Evolutionary conservation across 208 protist genomes (phyloP), one percentile per base, ranked within the genome.

Genomic region (Polymyxa betae): DNA sequence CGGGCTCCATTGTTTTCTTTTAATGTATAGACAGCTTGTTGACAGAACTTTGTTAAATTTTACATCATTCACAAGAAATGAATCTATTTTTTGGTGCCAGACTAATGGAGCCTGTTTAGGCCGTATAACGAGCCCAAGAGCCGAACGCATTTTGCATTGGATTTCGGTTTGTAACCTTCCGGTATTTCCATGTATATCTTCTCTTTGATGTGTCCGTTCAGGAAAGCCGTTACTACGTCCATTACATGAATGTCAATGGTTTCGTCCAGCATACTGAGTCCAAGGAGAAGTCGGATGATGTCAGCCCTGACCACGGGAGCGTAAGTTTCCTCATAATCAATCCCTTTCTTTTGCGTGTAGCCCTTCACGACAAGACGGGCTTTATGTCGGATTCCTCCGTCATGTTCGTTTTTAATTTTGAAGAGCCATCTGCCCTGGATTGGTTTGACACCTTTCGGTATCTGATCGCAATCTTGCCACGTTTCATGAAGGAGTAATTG

Each of bases 401-500:
- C n/a, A n/a, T 5, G 16, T 82, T 35, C 35, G n/a, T 35, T 35
- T n/a, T 35, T 82, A 12, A 82, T 12, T 12, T 20, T n/a, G 35
- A 82, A 82, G 5, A 35, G 10, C 40, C 72, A 82, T 35, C 40
- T 5, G 72, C 72, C 5, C 5, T n/a, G 16, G 5, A 82, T 82
- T 5, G 72, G 16, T 35, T 43, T 35, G 72, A 12, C 35, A 20
- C 72, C 72, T 35, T 35, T 35, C 16, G 72, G 72, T 82, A 82
- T 20, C 35, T 40, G 16, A 5, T 20, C 12, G 5, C n/a, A 20
- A 38, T 82, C 72, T 43, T 82, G 16, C 72, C 72, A 82, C 40
- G 72, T 82, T n/a, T 82, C n/a, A 82, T 82, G 72, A 60, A 38
- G 10, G 5, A 82, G 5, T 12, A 82, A 43, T 35, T 82, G n/a